phyloP scores from a whole-genome alignment of 2,329 filamentous ascomycete genomes.

The Xylaria hypoxylon region DNA sequence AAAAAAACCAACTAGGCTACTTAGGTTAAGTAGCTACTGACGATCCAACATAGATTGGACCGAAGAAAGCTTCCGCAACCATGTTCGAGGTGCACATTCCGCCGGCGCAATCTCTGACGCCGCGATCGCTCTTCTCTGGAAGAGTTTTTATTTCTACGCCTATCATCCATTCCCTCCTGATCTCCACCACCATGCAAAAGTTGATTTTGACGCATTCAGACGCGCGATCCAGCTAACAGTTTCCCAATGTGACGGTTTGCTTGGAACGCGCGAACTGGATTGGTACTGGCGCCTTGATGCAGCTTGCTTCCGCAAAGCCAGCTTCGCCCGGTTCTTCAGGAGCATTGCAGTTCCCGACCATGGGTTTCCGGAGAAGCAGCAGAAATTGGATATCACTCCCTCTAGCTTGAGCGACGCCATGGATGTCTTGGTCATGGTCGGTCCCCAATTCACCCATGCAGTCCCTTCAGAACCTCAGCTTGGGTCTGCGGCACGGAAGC shows the following conservation, averaged over 20 bases:
- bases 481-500: conserved; percentile 10
- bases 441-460: conserved; percentile 26
- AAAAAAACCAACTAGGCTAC: neutral
- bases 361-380: neutral
- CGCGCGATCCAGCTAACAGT: conserved; percentile 14
- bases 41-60: conserved; percentile 15
- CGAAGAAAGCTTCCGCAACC: conserved; percentile 19
- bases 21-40: conserved; percentile 11
- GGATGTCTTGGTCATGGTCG: conserved; percentile 29
- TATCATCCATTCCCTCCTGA: conserved; percentile 19
- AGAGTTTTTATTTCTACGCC: conserved; percentile 34
- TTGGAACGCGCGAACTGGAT: conserved; percentile 32
- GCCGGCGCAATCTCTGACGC: conserved; percentile 6
- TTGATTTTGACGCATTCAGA: conserved; percentile 23
- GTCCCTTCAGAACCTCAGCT: conserved; percentile 11
- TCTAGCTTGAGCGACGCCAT: conserved; percentile 15
- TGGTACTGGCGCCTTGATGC: conserved; percentile 26
- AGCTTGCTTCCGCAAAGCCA: conserved; percentile 20
- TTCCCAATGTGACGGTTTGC: conserved; percentile 20
- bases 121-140: conserved; percentile 23
- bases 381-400: too few relatives aligned
- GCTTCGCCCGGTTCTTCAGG: conserved; percentile 22
- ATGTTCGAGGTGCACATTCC: conserved; percentile 12
- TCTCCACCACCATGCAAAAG: neutral
- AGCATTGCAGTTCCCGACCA: conserved; percentile 8